A percentile compares a stretch with the other conserved stretches of the same genome.
Conservation (phyloP, 225 moss, liverwort and hornwort species). For the Sphagnum tenellum region DNA sequence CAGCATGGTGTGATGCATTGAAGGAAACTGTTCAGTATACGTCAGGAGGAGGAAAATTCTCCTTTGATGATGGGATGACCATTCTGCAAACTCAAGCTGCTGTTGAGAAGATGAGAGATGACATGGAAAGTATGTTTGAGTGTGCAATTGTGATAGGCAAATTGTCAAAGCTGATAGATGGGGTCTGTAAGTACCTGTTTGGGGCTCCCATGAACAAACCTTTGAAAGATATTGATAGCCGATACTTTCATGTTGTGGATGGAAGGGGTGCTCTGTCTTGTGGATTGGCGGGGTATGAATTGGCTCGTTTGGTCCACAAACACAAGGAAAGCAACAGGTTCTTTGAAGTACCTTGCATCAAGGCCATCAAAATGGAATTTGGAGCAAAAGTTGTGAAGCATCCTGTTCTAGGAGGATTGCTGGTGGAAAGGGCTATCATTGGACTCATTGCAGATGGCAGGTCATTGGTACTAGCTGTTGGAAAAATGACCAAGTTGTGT, state of each 20-base stretch:
- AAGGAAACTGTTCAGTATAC: constrained; percentile 20
- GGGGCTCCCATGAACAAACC: constrained; percentile 3
- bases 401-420: constrained; percentile 6
- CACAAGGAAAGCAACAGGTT: constrained; percentile 6
- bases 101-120: constrained; percentile 5
- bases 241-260: constrained; percentile 12
- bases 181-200: constrained; percentile 9
- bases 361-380: constrained; percentile 1
- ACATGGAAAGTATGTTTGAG: constrained; percentile 6
- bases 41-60: constrained; percentile 12
- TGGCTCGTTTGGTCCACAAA: constrained; percentile 10
- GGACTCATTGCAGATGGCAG: constrained; percentile 11
- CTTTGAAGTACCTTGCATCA: constrained; percentile 6
- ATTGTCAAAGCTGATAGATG: constrained; percentile 6
- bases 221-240: constrained; percentile 8
- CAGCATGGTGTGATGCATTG: constrained; percentile 16
- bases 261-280: constrained; percentile 16
- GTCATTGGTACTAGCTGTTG: constrained; percentile 17
- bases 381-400: constrained; percentile 1
- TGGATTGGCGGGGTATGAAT: constrained; percentile 14
- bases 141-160: background rate
- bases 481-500: constrained; percentile 29
- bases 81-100: constrained; percentile 13
- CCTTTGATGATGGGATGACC: constrained; percentile 15
- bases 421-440: constrained; percentile 14